Percentiles rank a stretch among this genome's conserved stretches.
phyloP scores from a whole-genome alignment of 306 rosid species.

The Cyamopsis tetragonoloba region DNA sequence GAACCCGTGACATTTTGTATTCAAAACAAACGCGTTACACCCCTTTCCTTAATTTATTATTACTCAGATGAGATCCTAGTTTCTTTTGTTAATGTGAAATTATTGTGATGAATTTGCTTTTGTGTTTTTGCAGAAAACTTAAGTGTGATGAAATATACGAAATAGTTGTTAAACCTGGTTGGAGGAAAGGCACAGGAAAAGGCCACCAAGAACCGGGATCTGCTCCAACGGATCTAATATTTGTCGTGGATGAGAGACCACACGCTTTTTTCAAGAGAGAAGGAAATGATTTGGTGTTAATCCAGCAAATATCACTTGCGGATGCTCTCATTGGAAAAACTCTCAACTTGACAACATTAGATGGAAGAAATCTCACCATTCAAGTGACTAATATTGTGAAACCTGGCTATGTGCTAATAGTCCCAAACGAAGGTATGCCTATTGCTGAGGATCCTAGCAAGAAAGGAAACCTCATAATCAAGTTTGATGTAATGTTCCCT shows the following conservation, averaged over 20 bases:
- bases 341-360: constrained; percentile 53
- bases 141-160: constrained; percentile 55
- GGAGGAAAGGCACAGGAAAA: constrained; percentile 77
- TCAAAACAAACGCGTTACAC: too few species aligned
- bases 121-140: constrained; percentile 38
- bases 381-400: constrained; percentile 50
- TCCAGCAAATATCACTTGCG: constrained; percentile 40
- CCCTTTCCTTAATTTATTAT: too few species aligned
- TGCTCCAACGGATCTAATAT: constrained; percentile 51
- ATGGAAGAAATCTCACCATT: constrained; percentile 51
- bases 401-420: constrained; percentile 49
- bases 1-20: too few species aligned
- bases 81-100: too few species aligned
- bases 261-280: constrained; percentile 60
- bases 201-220: constrained; percentile 59
- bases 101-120: too few species aligned
- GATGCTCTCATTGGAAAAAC: constrained; percentile 68
- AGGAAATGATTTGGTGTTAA: constrained; percentile 52
- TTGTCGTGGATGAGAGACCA: constrained; percentile 67
- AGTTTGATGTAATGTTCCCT: constrained; percentile 61
- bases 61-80: too few species aligned
- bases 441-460: constrained; percentile 52
- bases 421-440: constrained; percentile 80
- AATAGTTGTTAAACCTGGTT: constrained; percentile 67
- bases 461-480: constrained; percentile 67